A percentile compares a stretch with the other conserved stretches of the same genome.
These are phyloP conservation scores for Lentinula sp. DNA, from an alignment of 768 basidiomycete species.

Conservation along the genomic window DNA sequence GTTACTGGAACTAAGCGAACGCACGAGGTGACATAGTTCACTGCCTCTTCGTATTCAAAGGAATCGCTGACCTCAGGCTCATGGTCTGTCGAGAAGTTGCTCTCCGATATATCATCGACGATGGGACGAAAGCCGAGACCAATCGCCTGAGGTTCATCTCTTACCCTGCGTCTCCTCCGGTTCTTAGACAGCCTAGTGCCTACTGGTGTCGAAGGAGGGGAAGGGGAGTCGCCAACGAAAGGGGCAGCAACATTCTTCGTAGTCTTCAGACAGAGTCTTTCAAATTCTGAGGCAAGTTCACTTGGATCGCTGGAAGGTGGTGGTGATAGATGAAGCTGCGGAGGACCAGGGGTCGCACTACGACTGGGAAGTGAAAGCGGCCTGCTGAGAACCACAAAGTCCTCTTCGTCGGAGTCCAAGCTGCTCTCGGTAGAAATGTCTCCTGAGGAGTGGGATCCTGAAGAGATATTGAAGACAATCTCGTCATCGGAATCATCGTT, in stretches of 20 bases:
- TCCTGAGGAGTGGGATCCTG: conserved; percentile 21
- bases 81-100: conserved; percentile 27
- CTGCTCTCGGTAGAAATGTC: conserved; percentile 19
- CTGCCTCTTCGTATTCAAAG: conserved; percentile 51
- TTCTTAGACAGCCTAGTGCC: not conserved
- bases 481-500: conserved; percentile 43
- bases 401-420: conserved; percentile 32
- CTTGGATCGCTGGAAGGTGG: not conserved
- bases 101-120: conserved; percentile 46
- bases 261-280: conserved; percentile 10
- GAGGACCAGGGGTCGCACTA: not conserved
- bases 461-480: conserved; percentile 45
- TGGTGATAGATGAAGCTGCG: not conserved
- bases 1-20: conserved; percentile 19
- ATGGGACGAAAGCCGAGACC: conserved; percentile 34
- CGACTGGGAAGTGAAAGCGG: conserved; percentile 16
- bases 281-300: conserved; percentile 9
- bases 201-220: not conserved
- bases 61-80: conserved; percentile 19
- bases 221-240: not conserved
- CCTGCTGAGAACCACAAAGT: conserved; percentile 42
- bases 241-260: not conserved
- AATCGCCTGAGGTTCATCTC: not conserved
- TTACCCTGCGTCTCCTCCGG: not conserved
- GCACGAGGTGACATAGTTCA: conserved; percentile 55